Base-by-base conservation (phyloP, 805 yeast genomes). In the Candida anglica region DNA sequence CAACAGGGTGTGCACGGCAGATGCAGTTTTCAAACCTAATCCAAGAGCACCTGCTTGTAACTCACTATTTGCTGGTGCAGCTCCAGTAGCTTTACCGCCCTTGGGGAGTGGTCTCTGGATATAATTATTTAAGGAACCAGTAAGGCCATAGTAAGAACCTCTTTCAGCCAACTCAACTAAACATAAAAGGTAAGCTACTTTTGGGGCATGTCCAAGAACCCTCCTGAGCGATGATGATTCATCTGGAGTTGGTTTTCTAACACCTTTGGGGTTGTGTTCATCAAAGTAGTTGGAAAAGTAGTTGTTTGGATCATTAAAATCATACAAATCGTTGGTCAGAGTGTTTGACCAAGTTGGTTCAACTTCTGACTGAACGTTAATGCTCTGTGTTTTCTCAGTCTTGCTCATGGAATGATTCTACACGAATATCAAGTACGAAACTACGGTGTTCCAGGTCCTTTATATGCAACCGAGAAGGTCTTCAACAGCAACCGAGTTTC, bases 101-200 rank as follows among this genome's bases (percentile, higher is more conserved):
- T 48, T 50, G 8, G 79, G 78, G 29, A 73, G 52, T 13, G 74
- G 72, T 55, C 75, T 61, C 54, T 67, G 72, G 35, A 73, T 64
- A 43, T 71, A 72, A 47, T 73, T 73, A 19, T 70, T 52, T 34
- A 73, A 58, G 28, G 66, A 48, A 44, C 69, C 70, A 25, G 58
- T 46, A 8, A 62, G 60, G 15, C 77, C 74, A 42, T 69, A 73
- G 47, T 72, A 73, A 5, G 77, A 70, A 34, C 73, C 78, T 55
- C 79, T 63, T 52, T 73, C 79, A 13, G 77, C 74, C 44, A 73
- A 69, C 44, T 73, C 79, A 27, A 65, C 50, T 55, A 64, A 47
- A 57, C 55, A 76, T 37, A 79, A 69, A 35, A 76, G 56, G 56
- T 75, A 77, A 24, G 71, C 56, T 20, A 66, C 61, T 35, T 58